A percentile compares a stretch with the other conserved stretches of the same genome.
Evolutionary conservation across 2,329 filamentous ascomycete genomes (phyloP).

Genomic region (Penicillium italicum): DNA sequence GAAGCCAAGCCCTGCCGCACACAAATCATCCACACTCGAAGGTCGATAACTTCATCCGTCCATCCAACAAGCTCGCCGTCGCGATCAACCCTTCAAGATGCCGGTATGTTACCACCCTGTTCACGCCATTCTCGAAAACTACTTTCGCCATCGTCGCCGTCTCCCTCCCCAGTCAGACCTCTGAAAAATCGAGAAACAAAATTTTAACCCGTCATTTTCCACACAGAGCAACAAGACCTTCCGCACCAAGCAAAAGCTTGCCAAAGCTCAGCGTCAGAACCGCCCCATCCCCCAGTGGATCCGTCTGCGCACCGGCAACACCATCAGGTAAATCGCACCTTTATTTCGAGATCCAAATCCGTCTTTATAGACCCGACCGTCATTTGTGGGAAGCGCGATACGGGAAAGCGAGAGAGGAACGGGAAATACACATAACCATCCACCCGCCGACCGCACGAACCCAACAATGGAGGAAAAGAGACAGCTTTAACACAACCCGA

Average conservation of each 20-base stretch:
- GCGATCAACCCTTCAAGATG: conserved; percentile 52
- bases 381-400: conserved; percentile 1
- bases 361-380: neutral
- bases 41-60: conserved; percentile 36
- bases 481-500: neutral
- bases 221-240: conserved; percentile 97
- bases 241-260: conserved; percentile 99
- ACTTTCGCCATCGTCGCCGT: conserved; percentile 2
- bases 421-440: neutral
- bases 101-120: conserved; percentile 44
- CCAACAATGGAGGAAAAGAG: conserved; percentile 1
- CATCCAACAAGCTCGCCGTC: conserved; percentile 40
- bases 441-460: conserved; percentile 2
- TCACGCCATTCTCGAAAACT: conserved; percentile 2
- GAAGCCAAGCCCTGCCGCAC: conserved; percentile 43
- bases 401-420: conserved; percentile 2
- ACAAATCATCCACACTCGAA: conserved; percentile 37
- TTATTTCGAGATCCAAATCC: conserved; percentile 6
- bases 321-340: conserved; percentile 78
- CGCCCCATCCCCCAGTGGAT: conserved; percentile 99
- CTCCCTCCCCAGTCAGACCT: neutral
- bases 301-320: conserved; percentile 95
- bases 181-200: neutral
- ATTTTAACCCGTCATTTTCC: conserved; percentile 16
- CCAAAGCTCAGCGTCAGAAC: conserved; percentile 99